These are phyloP conservation scores for Candida frijolesensis DNA, from an alignment of 1,139 yeast species.

Conservation along the genomic window DNA sequence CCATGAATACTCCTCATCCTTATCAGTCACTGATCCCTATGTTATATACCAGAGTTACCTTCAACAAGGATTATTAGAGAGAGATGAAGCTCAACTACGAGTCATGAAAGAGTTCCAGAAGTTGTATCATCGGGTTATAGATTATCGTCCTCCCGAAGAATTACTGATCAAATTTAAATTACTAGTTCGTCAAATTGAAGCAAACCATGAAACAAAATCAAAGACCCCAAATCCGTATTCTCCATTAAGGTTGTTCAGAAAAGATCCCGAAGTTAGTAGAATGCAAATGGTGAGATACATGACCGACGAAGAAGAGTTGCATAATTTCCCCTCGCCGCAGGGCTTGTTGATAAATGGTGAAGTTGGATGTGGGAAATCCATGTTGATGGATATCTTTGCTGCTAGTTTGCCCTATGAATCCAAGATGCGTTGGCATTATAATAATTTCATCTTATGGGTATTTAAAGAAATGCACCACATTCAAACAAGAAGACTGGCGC, in stretches of 20 bases:
- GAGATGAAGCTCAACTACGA: constrained; percentile 62
- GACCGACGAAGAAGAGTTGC: constrained; percentile 64
- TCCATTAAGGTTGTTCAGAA: constrained; percentile 17
- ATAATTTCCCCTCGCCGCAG: constrained; percentile 59
- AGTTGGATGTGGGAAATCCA: constrained; percentile 76
- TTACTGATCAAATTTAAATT: constrained; percentile 49
- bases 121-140: constrained; percentile 58
- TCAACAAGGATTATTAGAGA: constrained; percentile 49
- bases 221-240: constrained; percentile 10
- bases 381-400: constrained; percentile 75
- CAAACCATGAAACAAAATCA: constrained; percentile 29
- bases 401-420: constrained; percentile 61
- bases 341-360: constrained; percentile 71
- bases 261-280: constrained; percentile 32
- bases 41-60: constrained; percentile 58
- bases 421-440: constrained; percentile 73
- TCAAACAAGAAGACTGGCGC: constrained; percentile 42
- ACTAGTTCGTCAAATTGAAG: constrained; percentile 50
- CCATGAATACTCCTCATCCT: constrained; percentile 10
- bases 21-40: constrained; percentile 67
- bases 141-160: constrained; percentile 60
- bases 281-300: constrained; percentile 48
- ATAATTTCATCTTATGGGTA: constrained; percentile 69
- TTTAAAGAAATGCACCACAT: constrained; percentile 62
- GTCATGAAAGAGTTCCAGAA: constrained; percentile 68